Evolutionary conservation across 495 filamentous ascomycete genomes (phyloP).

Genomic region (Chaetomium tenue): DNA sequence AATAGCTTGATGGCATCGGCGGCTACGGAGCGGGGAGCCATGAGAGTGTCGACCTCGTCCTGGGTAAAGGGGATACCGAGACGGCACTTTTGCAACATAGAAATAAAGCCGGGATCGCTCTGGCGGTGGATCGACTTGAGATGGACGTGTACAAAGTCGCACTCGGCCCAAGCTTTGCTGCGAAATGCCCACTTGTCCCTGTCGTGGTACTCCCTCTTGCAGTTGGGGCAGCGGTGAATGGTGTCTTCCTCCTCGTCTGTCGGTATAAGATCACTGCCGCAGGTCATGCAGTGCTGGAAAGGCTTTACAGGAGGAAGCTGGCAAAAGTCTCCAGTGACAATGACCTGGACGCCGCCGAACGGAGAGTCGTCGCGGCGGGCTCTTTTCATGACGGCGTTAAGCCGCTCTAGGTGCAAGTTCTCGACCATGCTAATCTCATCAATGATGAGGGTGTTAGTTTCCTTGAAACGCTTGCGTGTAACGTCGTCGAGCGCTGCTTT

Average conservation of each 20-base stretch:
- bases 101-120: slow-evolving; percentile 48
- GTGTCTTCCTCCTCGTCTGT: slow-evolving; percentile 48
- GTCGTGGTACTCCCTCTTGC: slow-evolving; percentile 34
- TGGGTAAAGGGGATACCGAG: slow-evolving; percentile 41
- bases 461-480: slow-evolving; percentile 32
- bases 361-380: slow-evolving; percentile 50
- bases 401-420: slow-evolving; percentile 53
- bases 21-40: slow-evolving; percentile 45
- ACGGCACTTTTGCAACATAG: slow-evolving; percentile 52
- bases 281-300: slow-evolving; percentile 70
- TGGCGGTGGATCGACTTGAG: slow-evolving; percentile 55
- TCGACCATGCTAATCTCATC: slow-evolving; percentile 55
- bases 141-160: slow-evolving; percentile 41
- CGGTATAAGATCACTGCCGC: slow-evolving; percentile 69
- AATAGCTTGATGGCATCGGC: slow-evolving; percentile 50
- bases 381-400: slow-evolving; percentile 52
- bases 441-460: slow-evolving; percentile 47
- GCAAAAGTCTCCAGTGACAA: slow-evolving; percentile 96
- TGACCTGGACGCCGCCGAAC: slow-evolving; percentile 89
- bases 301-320: slow-evolving; percentile 91
- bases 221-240: slow-evolving; percentile 54
- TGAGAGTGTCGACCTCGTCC: slow-evolving; percentile 44
- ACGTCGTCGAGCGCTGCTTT: slow-evolving; percentile 2
- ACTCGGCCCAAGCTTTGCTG: slow-evolving; percentile 38
- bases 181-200: slow-evolving; percentile 44